Percentiles rank a stretch among this genome's conserved stretches.
phyloP scores from a whole-genome alignment of 192 early-diverging fungal genomes.

The Neocallimastix lanati region DNA sequence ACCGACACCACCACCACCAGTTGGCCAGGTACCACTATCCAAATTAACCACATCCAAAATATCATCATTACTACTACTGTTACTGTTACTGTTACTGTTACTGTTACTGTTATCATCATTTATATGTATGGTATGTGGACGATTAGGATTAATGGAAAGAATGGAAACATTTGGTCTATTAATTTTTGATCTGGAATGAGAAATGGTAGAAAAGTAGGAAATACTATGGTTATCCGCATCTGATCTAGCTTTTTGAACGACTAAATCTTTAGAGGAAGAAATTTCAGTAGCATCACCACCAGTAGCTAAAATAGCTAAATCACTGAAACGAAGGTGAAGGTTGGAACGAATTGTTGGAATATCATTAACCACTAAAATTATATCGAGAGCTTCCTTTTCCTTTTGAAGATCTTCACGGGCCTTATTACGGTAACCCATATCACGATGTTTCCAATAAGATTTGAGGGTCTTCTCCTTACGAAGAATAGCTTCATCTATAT shows the following conservation, averaged over 20 bases:
- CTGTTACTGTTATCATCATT: no score
- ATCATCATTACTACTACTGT: constrained; percentile 3
- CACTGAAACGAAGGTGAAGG: background rate
- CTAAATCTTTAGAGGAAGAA: background rate
- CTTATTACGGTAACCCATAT: constrained; percentile 7
- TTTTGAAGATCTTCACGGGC: constrained; percentile 8
- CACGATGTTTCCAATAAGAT: constrained; percentile 13
- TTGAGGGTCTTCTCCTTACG: constrained; percentile 13
- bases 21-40: constrained; percentile 23
- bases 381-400: constrained; percentile 3
- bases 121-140: background rate
- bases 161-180: background rate
- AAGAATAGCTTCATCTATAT: constrained; percentile 19
- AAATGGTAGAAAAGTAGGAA: background rate
- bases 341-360: background rate
- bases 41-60: constrained; percentile 14
- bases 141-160: background rate
- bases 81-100: no score
- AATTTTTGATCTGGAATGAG: background rate
- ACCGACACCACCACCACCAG: constrained; percentile 23
- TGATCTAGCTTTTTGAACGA: background rate
- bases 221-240: background rate
- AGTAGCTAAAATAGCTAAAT: background rate
- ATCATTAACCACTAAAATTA: background rate
- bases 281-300: constrained; percentile 2